Conservation (phyloP, 495 filamentous ascomycete genomes). For the Tuber magnatum region DNA sequence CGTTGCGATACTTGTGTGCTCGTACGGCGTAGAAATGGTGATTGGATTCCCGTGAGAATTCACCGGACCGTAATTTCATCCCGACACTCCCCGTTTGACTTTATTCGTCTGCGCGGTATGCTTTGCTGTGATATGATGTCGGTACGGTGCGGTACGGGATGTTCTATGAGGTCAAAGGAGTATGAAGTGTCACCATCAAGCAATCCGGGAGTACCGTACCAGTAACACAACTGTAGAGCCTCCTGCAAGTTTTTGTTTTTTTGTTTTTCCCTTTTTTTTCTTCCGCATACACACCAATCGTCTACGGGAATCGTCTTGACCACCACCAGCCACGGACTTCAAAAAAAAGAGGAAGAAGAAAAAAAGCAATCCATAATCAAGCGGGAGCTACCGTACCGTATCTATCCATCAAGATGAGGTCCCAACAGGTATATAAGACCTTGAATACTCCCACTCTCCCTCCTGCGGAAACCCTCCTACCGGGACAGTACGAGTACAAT, state of each 20-base stretch:
- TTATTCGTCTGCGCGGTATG: too few relatives aligned
- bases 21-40: too few relatives aligned
- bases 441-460: neutral
- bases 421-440: neutral
- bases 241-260: neutral
- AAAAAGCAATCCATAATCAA: neutral
- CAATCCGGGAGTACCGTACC: neutral
- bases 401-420: neutral
- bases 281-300: neutral
- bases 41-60: neutral
- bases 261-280: neutral
- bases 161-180: neutral
- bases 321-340: neutral
- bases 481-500: too few relatives aligned
- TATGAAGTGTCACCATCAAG: neutral
- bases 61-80: neutral
- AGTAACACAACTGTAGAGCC: neutral
- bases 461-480: too few relatives aligned
- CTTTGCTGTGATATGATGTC: too few relatives aligned
- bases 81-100: neutral
- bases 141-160: too few relatives aligned
- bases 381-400: neutral
- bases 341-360: neutral
- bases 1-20: too few relatives aligned
- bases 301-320: neutral